Base-by-base conservation (phyloP, 2,329 filamentous ascomycete genomes). In the Fusarium chuoi region DNA sequence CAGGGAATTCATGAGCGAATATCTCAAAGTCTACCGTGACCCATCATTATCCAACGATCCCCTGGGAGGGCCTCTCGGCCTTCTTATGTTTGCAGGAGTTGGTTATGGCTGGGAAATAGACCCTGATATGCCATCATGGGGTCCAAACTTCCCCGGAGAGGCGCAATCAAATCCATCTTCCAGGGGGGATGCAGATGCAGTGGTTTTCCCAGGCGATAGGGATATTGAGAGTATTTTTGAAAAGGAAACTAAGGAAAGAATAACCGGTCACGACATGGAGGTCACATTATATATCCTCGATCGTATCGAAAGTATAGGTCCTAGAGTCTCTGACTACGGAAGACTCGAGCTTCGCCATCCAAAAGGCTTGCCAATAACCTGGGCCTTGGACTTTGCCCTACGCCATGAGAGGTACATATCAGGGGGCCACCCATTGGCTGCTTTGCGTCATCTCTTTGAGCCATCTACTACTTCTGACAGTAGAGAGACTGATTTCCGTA, bases 1-100 rank as follows among this genome's bases (percentile, higher is more conserved):
- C 39, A 41, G 7, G 39, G 39, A 41, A n/a, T 41, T 41, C 39
- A 1, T 41, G 22, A 9, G 1, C 13, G 39, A 41, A n/a, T n/a
- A 41, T 41, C 39, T 41, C 7, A 41, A 41, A 41, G 39, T 41
- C 5, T 41, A n/a, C 39, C 39, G 39, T 15, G 39, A 41, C 7
- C 39, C 14, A 15, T n/a, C 39, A n/a, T 41, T 0, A n/a, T 41
- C 39, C 1, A 2, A 6, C 0, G 22, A 41, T 41, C 22, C 5
- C 13, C 7, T n/a, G 13, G 39, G 39, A 41, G 39, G 39, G 20
- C 39, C 39, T 1, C 22, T 41, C 8, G 39, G 39, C 13, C 39
- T 41, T 41, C 39, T 41, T 3, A 41, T n/a, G 39, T 41, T 41
- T 41, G 39, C 39, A 6, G 39, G 39, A 15, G 39, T 41, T 41